Evolutionary conservation across 768 basidiomycete species (phyloP), one percentile per base, ranked within the genome.

Genomic region (Leccinum sublutescens): DNA sequence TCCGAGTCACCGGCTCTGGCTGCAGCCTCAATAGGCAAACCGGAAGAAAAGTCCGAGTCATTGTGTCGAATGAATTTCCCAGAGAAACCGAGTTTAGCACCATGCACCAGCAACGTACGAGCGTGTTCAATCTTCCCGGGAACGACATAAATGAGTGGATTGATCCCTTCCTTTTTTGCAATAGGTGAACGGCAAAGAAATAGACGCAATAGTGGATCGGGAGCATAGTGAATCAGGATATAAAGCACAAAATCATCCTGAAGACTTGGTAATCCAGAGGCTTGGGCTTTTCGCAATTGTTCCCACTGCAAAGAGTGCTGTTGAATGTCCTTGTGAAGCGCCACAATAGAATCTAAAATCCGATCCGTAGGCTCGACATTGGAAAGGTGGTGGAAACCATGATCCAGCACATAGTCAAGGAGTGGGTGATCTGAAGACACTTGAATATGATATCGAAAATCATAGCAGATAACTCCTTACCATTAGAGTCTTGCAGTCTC

Each of bases 1-100:
- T 6, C 0, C 3, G 6, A 8, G 23, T 48, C 47, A 0, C 0
- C 0, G 12, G 19, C 14, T 48, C 0, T 12, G 12, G 0, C 6
- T 7, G 47, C 47, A 23, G 47, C 47, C 19, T 48, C 47, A 15
- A 48, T 48, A 14, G 47, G 47, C 4, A 48, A 15, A 7, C 12
- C 21, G 3, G 2, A 15, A 14, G 7, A 3, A 14, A 7, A 48
- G 21, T 19, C 10, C 5, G 4, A 3, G 2, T 5, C 21, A 21
- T 1, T 21, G 21, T 21, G 21, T 14, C 5, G n/a, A 11, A 11
- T 11, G 3, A 23, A 23, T 14, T 15, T 2, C 6, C 47, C 21
- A 14, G 21, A 15, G 23, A 7, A 23, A 21, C 4, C 21, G 3
- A 48, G 21, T 23, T 48, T 48, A 1, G 14, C 21, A 14, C 47